Conservation (phyloP, 192 early-diverging fungal species). For the Mortierella alpina region DNA sequence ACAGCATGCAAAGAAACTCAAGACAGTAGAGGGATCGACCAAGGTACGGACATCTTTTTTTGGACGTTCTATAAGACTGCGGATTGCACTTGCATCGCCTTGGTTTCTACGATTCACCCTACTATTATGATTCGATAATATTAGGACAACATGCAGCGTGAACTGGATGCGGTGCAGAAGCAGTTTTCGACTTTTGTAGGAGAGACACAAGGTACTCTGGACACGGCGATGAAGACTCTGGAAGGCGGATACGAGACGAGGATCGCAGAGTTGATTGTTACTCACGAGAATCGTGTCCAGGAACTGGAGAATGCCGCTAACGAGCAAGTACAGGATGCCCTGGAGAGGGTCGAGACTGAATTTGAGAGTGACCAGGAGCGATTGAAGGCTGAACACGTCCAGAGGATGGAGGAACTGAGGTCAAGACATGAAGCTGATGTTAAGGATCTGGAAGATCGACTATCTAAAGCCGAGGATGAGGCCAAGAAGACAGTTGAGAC, state of each 20-base stretch:
- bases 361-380: slow-evolving; percentile 35
- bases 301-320: slow-evolving; percentile 42
- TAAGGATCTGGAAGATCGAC: slow-evolving; percentile 19
- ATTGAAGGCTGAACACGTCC: slow-evolving; percentile 12
- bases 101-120: neutral
- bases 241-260: slow-evolving; percentile 29
- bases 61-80: neutral
- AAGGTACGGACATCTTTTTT: slow-evolving; percentile 4
- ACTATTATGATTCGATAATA: neutral
- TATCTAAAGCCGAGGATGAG: slow-evolving; percentile 18
- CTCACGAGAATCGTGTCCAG: slow-evolving; percentile 31
- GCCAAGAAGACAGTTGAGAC: slow-evolving; percentile 8
- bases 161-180: slow-evolving; percentile 19
- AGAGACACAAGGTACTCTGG: slow-evolving; percentile 25
- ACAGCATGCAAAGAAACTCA: slow-evolving; percentile 23
- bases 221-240: slow-evolving; percentile 3
- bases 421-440: slow-evolving; percentile 8
- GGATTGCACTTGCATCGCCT: neutral
- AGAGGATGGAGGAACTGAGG: slow-evolving; percentile 8
- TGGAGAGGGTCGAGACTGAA: slow-evolving; percentile 43
- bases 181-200: slow-evolving; percentile 38
- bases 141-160: slow-evolving; percentile 30
- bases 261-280: slow-evolving; percentile 48
- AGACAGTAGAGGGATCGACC: slow-evolving; percentile 4
- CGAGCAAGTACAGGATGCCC: slow-evolving; percentile 30